These are phyloP conservation scores for Cucumis cinereus DNA, from an alignment of 306 rosid species.

Conservation along the genomic window DNA sequence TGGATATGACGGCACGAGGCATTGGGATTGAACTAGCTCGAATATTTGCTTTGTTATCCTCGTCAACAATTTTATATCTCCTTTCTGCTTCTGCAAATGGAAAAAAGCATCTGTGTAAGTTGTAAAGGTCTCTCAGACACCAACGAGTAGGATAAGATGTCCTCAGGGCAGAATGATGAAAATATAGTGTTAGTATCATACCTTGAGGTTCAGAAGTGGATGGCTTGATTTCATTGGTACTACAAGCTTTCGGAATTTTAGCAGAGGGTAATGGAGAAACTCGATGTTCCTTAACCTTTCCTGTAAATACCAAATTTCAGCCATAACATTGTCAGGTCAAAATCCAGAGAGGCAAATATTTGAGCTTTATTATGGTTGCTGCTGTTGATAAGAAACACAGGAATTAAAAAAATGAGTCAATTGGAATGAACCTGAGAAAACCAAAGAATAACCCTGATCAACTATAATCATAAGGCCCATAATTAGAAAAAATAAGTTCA, in stretches of 20 bases:
- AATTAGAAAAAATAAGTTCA: neutral
- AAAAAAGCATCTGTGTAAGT: constrained; percentile 12
- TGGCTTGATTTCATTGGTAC: constrained; percentile 24
- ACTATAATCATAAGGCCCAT: neutral
- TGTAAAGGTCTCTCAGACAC: neutral
- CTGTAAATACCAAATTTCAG: neutral
- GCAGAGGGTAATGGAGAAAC: constrained; percentile 27
- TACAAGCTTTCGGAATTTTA: constrained; percentile 33
- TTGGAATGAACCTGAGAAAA: neutral
- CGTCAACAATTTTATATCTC: constrained; percentile 24
- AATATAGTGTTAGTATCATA: constrained; percentile 1
- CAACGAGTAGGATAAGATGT: neutral
- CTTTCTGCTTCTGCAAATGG: constrained; percentile 24
- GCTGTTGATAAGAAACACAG: neutral
- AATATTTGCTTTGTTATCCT: constrained; percentile 26
- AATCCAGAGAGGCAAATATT: neutral
- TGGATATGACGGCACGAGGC: constrained; percentile 85
- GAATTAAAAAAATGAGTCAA: neutral
- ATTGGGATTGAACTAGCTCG: constrained; percentile 51
- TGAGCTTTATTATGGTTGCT: neutral
- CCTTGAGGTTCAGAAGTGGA: constrained; percentile 29
- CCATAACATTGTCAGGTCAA: neutral
- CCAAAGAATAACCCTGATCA: neutral
- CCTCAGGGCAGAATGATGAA: neutral
- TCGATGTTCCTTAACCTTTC: neutral